Percentiles rank a stretch among this genome's conserved stretches.
Conservation (phyloP, 2,329 filamentous ascomycete genomes). For the Curvularia sp. region DNA sequence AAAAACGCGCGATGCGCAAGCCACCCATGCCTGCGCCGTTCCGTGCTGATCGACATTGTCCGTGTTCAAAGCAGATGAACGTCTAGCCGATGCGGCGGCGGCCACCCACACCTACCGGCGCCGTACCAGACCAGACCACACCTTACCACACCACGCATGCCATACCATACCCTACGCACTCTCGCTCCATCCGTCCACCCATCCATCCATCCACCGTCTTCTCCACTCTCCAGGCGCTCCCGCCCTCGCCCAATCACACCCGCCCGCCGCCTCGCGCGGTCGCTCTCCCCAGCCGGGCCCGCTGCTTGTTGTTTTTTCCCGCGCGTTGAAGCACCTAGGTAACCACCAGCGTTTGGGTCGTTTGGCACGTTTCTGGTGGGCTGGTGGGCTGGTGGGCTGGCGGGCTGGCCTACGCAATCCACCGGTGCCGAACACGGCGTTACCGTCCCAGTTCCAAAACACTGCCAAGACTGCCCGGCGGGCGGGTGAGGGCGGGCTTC, state of each 20-base stretch:
- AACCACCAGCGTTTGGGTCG: conserved; percentile 43
- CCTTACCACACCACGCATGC: background rate
- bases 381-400: too few species aligned
- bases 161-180: too few species aligned
- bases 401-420: conserved; percentile 35
- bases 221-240: too few species aligned
- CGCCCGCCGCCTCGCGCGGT: conserved; percentile 27
- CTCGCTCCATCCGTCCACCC: too few species aligned
- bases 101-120: too few species aligned
- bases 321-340: conserved; percentile 40
- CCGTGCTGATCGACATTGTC: conserved; percentile 31
- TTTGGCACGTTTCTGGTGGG: conserved; percentile 41
- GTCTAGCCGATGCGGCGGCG: conserved; percentile 24
- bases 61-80: conserved; percentile 38
- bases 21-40: conserved; percentile 32
- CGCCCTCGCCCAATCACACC: too few species aligned
- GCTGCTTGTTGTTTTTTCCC: conserved; percentile 12
- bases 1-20: conserved; percentile 41
- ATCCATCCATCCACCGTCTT: too few species aligned
- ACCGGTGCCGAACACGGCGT: conserved; percentile 24
- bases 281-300: conserved; percentile 22
- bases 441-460: conserved; percentile 40
- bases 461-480: conserved; percentile 41
- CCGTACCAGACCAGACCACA: background rate
- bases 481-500: conserved; percentile 29